Evolutionary conservation across 2,329 filamentous ascomycete genomes (phyloP).

Genomic region (Ophiostoma sp.): DNA sequence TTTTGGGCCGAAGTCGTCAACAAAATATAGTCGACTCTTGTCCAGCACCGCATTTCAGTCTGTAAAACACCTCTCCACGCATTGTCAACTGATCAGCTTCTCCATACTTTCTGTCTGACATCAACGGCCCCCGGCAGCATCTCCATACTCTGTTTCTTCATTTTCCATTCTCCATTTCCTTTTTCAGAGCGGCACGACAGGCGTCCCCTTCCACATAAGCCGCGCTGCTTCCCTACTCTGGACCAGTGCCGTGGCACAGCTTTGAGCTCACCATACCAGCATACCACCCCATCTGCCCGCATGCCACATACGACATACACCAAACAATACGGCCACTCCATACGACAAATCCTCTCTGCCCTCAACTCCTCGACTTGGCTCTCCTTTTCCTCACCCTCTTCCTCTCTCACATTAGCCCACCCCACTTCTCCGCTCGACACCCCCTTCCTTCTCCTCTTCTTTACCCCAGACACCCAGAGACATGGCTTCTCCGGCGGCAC

Average conservation of each 20-base stretch:
- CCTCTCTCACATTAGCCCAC: not conserved
- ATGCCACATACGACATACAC: not conserved
- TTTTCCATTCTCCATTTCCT: not conserved
- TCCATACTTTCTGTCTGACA: too few species aligned
- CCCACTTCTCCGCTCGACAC: not conserved
- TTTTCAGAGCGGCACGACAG: not conserved
- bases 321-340: not conserved
- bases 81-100: not conserved
- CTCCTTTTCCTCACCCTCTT: not conserved
- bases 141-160: not conserved
- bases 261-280: not conserved
- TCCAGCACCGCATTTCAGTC: not conserved
- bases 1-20: not conserved
- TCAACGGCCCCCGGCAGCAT: not conserved
- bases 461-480: not conserved
- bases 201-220: not conserved
- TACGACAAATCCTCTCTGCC: not conserved
- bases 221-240: constrained; percentile 2
- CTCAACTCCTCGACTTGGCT: not conserved
- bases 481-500: constrained; percentile 27
- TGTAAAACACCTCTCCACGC: too few species aligned
- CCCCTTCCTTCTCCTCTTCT: not conserved
- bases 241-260: not conserved
- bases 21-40: not conserved
- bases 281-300: not conserved